Evolutionary conservation across 306 rosid species (phyloP), one percentile per base, ranked within the genome.

Genomic region (Rosa lucieae): DNA sequence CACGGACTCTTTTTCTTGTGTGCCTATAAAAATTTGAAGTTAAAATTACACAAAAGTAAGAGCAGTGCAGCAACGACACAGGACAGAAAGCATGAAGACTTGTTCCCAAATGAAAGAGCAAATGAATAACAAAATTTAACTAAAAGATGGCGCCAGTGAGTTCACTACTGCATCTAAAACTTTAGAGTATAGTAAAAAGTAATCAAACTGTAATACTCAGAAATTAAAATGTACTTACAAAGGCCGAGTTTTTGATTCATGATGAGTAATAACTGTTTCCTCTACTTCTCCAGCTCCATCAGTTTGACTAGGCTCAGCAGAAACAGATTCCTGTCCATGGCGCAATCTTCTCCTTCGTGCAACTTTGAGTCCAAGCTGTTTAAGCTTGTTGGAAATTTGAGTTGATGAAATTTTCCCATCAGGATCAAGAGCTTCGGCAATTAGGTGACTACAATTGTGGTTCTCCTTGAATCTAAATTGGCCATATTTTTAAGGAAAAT

Each of bases 351-450:
- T 92, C 87, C 85, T 86, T 49, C 80, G 86, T 62, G 82, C 82
- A 84, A 79, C 79, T 77, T 56, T 81, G 47, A 90, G 87, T 70
- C 97, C 97, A 80, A 92, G 72, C 82, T 86, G 86, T 86, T 87
- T 90, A 71, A 94, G 90, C 82, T 82, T 88, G 76, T 85, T 89
- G 69, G 93, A 90, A 67, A 92, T 72, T 88, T 92, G 94, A 76
- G 90, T 89, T 18, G 89, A 77, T 18, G 91, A 90, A 84, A 92
- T 84, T 81, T 84, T 85, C 72, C 90, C 91, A 80, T 89, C 92
- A 68, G 90, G 89, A 81, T 89, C 91, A 75, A 94, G 87, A 52
- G 40, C 87, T 89, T 90, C 86, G 18, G 94, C 97, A 77, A 92
- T 94, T 56, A 79, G 86, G 29, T 52, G 78, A 84, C 88, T 86